A percentile compares a stretch with the other conserved stretches of the same genome.
These are phyloP conservation scores for Cymbidium sinense DNA, from an alignment of 106 monocot genomes.

Conservation along the genomic window DNA sequence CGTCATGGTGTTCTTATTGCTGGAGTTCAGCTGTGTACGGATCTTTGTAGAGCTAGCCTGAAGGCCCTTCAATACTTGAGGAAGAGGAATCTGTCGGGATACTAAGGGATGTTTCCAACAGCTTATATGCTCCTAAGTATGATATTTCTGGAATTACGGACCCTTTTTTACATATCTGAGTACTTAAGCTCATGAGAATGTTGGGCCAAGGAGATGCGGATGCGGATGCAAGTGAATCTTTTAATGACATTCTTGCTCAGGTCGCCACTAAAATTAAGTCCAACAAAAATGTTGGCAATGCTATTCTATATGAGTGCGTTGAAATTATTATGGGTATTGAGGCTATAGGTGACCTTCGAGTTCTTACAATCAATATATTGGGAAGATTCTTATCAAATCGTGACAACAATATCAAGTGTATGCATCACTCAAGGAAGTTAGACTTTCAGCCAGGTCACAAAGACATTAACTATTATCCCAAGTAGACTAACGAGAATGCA, in stretches of 20 bases:
- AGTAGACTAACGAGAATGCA: too few relatives aligned
- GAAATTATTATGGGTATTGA: conserved; percentile 98
- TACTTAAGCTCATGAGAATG: conserved; percentile 69
- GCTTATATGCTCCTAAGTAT: conserved; percentile 88
- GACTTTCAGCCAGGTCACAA: too few relatives aligned
- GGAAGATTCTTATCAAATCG: conserved; percentile 94
- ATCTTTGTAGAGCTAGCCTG: too few relatives aligned
- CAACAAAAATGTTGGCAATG: conserved; percentile 98
- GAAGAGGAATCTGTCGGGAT: too few relatives aligned
- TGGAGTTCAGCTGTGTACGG: too few relatives aligned
- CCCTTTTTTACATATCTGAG: too few relatives aligned
- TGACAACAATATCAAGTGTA: too few relatives aligned
- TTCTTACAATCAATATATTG: conserved; percentile 94
- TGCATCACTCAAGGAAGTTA: too few relatives aligned
- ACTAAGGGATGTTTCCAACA: conserved; percentile 79
- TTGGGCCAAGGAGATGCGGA: conserved; percentile 83
- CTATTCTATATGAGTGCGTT: conserved; percentile 96
- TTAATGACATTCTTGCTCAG: conserved; percentile 96
- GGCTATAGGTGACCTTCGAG: conserved; percentile 91
- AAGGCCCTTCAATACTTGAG: too few relatives aligned
- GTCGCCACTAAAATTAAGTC: conserved; percentile 91
- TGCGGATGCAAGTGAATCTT: too few relatives aligned
- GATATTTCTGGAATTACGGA: conserved; percentile 67
- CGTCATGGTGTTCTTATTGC: too few relatives aligned
- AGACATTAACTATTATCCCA: too few relatives aligned